Percentiles rank a stretch among this genome's conserved stretches.
Evolutionary conservation across 768 basidiomycete species (phyloP).

Genomic region (Lentinula sp.): DNA sequence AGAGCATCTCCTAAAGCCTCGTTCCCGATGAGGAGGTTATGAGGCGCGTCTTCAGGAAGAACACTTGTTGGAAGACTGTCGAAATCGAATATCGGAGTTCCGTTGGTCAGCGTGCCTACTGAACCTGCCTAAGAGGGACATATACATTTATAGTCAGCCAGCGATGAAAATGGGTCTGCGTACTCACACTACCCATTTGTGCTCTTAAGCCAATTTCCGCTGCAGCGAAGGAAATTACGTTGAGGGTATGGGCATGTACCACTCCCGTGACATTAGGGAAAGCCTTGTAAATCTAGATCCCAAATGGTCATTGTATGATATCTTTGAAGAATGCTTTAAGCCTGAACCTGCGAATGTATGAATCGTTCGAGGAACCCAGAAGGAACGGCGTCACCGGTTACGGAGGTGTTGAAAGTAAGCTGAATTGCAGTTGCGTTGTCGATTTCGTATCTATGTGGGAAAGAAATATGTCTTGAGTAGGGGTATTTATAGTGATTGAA

Average conservation of each 20-base stretch:
- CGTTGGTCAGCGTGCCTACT: not conserved
- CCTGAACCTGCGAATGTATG: conserved; percentile 16
- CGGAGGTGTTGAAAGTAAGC: conserved; percentile 16
- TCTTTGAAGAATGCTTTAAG: not conserved
- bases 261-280: conserved; percentile 14
- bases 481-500: too few relatives aligned
- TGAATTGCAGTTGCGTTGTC: conserved; percentile 14
- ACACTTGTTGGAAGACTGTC: conserved; percentile 8
- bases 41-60: conserved; percentile 8
- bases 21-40: conserved; percentile 14
- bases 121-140: conserved; percentile 8
- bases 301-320: not conserved
- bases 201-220: conserved; percentile 9
- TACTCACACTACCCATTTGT: conserved; percentile 12
- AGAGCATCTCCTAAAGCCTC: conserved; percentile 13
- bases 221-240: conserved; percentile 16
- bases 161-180: not conserved
- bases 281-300: conserved; percentile 12
- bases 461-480: not conserved
- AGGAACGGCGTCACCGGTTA: conserved; percentile 11
- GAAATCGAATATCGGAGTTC: conserved; percentile 14
- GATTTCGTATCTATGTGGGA: conserved; percentile 12
- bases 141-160: not conserved
- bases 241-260: conserved; percentile 12
- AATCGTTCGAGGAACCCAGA: conserved; percentile 16